phyloP scores from a whole-genome alignment of 2,329 filamentous ascomycete genomes.

The Pseudocercospora fuligena region DNA sequence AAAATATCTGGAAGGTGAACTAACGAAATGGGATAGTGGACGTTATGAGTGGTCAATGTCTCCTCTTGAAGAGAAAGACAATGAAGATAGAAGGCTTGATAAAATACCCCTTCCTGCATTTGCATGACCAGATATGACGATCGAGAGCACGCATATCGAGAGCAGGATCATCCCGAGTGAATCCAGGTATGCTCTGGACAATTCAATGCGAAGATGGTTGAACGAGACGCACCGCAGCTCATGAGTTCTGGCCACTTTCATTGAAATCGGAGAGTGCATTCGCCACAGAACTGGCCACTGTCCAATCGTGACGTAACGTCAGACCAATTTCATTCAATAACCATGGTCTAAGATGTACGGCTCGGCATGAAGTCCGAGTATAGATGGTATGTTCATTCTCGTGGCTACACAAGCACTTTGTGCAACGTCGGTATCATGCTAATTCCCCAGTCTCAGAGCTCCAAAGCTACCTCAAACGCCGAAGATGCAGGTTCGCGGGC shows the following conservation, averaged over 20 bases:
- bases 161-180: background rate
- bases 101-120: background rate
- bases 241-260: too few species aligned
- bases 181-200: background rate
- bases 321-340: background rate
- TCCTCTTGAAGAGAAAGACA: background rate
- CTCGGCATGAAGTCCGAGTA: background rate
- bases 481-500: background rate
- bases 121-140: background rate
- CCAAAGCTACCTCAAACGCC: background rate
- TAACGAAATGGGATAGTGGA: background rate
- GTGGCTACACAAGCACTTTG: conserved; percentile 3
- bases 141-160: background rate
- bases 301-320: background rate
- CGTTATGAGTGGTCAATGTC: background rate
- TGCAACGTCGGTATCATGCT: background rate
- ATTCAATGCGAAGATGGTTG: background rate
- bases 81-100: background rate
- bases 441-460: background rate
- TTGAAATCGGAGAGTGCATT: too few species aligned
- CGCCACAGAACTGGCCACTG: background rate
- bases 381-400: background rate
- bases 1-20: background rate
- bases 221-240: background rate
- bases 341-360: background rate